Base-by-base conservation (phyloP, 1,284 basidiomycete genomes). In the Austroboletus novae-zelandiae region DNA sequence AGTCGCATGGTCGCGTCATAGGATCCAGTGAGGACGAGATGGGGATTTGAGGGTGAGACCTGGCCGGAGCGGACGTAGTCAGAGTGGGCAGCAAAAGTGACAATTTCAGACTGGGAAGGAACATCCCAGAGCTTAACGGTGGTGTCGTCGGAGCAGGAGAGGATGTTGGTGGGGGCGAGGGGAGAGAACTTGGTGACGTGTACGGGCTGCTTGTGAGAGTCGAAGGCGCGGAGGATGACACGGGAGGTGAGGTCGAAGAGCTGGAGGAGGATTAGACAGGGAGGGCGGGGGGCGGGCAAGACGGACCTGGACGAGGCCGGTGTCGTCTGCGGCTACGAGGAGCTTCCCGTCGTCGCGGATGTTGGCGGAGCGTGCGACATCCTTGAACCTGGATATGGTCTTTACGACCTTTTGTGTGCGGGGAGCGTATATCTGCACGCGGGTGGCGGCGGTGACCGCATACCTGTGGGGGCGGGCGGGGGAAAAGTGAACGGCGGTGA, bases 1-100 rank as follows among this genome's bases (percentile, higher is more conserved):
- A 99, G 73, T 36, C 91, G 80, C 47, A 96, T 84, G 3, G 94
- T 96, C 3, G 88, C 82, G 68, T 99, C 97, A 70, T 99, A 99
- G 1, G 94, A 95, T 27, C 94, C 96, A 1, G 94, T 94, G 49
- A 99, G 77, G 51, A 99, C 69, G 45, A 98, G 77, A 60, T 91
- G 81, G 1, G 94, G 91, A 57, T 93, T 90, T 17, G 87, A 81
- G 8, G 87, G 78, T 15, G 90, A 89, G 47, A 98, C 86, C 61
- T 91, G 81, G 4, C 92, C 96, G 1, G 95, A 84, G 18, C 97
- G 92, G 56, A 99, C 94, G 65, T 99, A 99, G 73, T 99, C 97
- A 30, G 89, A 83, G 66, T 99, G 96, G 30, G 85, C 81, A 25
- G 78, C 75, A 62, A 99, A 94, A 14, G 90, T 92, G 23, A 81